Conservation (phyloP, 768 basidiomycete genomes). For the Rossbeevera mucosa region DNA sequence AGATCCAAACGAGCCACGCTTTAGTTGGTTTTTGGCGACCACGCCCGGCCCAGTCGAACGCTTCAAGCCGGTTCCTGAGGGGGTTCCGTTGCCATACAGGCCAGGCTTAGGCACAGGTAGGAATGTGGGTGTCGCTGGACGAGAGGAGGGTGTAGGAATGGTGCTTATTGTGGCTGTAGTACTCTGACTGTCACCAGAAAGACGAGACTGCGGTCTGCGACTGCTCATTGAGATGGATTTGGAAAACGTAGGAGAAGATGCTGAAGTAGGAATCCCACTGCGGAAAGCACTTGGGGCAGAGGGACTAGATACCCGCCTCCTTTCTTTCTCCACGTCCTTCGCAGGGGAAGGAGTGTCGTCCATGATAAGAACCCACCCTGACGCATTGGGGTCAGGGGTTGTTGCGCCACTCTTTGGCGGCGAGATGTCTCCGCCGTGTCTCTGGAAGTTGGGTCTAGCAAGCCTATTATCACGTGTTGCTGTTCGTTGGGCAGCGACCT, state of each 20-base stretch:
- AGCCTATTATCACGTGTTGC: conserved; percentile 19
- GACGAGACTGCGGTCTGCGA: conserved; percentile 67
- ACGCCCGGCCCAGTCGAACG: conserved; percentile 52
- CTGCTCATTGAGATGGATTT: conserved; percentile 43
- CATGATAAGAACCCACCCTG: conserved; percentile 89
- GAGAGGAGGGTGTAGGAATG: conserved; percentile 61
- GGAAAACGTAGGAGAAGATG: conserved; percentile 42
- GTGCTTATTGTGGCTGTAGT: conserved; percentile 56
- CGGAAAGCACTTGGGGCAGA: conserved; percentile 51
- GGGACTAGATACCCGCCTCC: conserved; percentile 61
- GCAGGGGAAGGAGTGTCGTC: conserved; percentile 75
- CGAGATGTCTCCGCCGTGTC: conserved; percentile 42
- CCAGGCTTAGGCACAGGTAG: conserved; percentile 62
- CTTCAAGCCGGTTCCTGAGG: conserved; percentile 46
- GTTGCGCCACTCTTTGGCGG: conserved; percentile 35
- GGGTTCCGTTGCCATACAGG: conserved; percentile 37
- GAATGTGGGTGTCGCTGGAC: conserved; percentile 73
- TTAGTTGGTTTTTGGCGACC: conserved; percentile 40
- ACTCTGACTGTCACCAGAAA: conserved; percentile 58
- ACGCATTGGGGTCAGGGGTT: conserved; percentile 53
- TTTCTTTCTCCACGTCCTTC: conserved; percentile 52
- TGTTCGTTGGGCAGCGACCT: conserved; percentile 13
- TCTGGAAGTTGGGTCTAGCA: conserved; percentile 31
- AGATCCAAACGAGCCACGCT: conserved; percentile 62
- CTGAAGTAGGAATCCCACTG: conserved; percentile 42